These are phyloP conservation scores for Ettlia oleoabundans DNA, from an alignment of 139 green algal species.

Conservation along the genomic window DNA sequence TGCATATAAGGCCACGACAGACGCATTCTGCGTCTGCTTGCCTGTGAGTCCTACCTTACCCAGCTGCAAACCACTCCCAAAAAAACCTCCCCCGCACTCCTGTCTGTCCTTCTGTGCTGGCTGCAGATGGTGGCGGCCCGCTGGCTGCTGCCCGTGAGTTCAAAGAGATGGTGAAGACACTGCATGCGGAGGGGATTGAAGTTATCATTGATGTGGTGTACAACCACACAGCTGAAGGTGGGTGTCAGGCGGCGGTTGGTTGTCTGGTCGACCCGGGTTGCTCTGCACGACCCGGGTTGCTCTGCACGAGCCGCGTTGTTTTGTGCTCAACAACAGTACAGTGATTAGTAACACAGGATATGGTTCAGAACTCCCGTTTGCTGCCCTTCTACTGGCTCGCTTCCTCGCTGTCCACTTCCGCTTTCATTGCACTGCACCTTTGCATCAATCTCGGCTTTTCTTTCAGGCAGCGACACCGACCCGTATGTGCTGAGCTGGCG, in stretches of 20 bases:
- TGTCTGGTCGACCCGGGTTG: neutral
- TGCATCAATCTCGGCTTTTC: neutral
- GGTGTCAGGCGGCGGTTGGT: conserved; percentile 36
- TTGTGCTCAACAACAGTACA: no score
- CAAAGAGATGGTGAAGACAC: conserved; percentile 87
- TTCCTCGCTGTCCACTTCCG: no score
- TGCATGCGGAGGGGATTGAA: conserved; percentile 84
- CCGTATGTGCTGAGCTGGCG: conserved; percentile 78
- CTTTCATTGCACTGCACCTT: neutral
- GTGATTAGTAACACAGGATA: no score
- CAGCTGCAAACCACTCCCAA: no score
- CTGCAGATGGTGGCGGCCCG: conserved; percentile 56
- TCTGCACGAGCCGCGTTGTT: no score
- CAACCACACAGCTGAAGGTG: conserved; percentile 93
- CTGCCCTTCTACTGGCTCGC: no score
- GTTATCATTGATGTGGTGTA: conserved; percentile 96
- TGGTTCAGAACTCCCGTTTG: no score
- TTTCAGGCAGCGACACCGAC: conserved; percentile 71
- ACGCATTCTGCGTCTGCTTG: no score
- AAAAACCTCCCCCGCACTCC: neutral
- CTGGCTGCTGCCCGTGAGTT: conserved; percentile 79
- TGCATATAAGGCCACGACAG: no score
- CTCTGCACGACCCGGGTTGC: no score
- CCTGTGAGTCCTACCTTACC: no score
- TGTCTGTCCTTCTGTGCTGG: neutral